Evolutionary conservation across 2,329 filamentous ascomycete genomes (phyloP).

Genomic region (Talaromyces sp.): DNA sequence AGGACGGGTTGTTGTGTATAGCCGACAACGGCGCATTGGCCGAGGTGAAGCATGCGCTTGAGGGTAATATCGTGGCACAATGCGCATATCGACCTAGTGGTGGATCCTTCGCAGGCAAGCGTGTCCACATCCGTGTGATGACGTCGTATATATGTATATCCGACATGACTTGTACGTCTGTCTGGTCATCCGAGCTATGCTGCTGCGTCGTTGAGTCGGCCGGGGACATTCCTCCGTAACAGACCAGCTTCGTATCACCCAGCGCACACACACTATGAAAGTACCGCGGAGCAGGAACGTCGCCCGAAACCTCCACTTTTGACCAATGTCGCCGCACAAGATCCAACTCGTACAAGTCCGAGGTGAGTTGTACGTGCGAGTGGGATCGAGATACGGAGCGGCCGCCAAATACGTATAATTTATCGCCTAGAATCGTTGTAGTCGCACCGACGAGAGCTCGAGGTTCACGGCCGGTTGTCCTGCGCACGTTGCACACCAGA

Average conservation of each 20-base stretch:
- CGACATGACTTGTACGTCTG: conserved; percentile 94
- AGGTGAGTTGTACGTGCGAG: conserved; percentile 77
- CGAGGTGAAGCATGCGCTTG: conserved; percentile 81
- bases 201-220: conserved; percentile 46
- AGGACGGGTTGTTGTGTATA: conserved; percentile 82
- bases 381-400: conserved; percentile 78
- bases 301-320: conserved; percentile 77
- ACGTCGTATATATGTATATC: conserved; percentile 96
- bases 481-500: conserved; percentile 64
- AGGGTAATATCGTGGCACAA: conserved; percentile 87
- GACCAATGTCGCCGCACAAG: conserved; percentile 89
- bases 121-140: conserved; percentile 76
- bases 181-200: conserved; percentile 59
- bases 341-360: conserved; percentile 90
- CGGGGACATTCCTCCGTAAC: conserved; percentile 97
- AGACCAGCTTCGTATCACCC: conserved; percentile 93
- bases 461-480: conserved; percentile 88
- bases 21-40: conserved; percentile 78
- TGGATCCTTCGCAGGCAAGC: conserved; percentile 71
- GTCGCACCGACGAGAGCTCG: conserved; percentile 90
- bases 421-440: conserved; percentile 91
- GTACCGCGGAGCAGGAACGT: conserved; percentile 85
- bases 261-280: conserved; percentile 95
- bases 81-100: conserved; percentile 96
- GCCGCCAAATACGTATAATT: conserved; percentile 94